Conservation (phyloP, 148 eudicot genomes). For the Arbutus unedo region DNA sequence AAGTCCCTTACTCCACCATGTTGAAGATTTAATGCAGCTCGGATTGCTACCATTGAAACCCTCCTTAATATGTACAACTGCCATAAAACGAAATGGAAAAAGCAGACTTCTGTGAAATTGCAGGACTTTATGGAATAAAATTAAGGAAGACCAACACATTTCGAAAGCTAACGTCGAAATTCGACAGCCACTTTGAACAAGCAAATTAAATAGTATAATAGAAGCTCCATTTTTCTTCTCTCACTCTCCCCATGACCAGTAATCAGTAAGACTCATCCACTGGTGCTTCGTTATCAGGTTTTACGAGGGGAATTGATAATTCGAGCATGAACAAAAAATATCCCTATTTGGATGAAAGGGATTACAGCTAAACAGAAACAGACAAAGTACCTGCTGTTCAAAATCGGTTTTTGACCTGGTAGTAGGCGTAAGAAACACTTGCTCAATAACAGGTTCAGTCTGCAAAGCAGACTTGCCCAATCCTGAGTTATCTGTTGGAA, state of each 20-base stretch:
- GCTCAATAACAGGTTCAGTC: constrained; percentile 95
- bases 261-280: not conserved
- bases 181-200: not conserved
- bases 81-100: constrained; percentile 10
- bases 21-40: constrained; percentile 94
- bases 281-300: not conserved
- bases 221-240: not conserved
- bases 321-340: not conserved
- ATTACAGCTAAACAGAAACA: not conserved
- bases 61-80: constrained; percentile 96
- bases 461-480: constrained; percentile 83
- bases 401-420: constrained; percentile 75
- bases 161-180: not conserved
- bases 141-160: not conserved
- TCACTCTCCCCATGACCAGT: not conserved
- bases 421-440: constrained; percentile 93
- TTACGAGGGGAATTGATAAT: not conserved
- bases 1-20: constrained; percentile 86
- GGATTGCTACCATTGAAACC: constrained; percentile 91
- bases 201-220: not conserved
- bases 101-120: not conserved
- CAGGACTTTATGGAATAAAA: not conserved
- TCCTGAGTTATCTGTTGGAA: constrained; percentile 90
- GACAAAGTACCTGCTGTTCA: constrained; percentile 73
- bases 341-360: not conserved